A percentile compares a stretch with the other conserved stretches of the same genome.
These are phyloP conservation scores for Diaporthe sp. DNA, from an alignment of 2,329 filamentous ascomycete genomes.

Conservation along the genomic window DNA sequence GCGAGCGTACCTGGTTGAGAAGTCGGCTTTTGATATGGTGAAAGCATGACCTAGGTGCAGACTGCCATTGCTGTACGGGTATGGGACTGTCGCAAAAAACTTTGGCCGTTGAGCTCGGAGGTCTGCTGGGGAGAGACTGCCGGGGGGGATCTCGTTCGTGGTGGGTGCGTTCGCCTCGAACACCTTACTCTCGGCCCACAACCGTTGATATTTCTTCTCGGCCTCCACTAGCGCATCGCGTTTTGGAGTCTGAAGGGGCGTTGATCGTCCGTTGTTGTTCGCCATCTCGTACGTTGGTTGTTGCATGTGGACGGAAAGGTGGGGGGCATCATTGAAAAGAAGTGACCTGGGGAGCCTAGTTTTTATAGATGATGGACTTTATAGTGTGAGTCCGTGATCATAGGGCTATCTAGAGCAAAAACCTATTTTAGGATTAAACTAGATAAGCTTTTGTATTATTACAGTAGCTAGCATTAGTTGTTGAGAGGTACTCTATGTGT, in stretches of 20 bases:
- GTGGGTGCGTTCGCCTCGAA: neutral
- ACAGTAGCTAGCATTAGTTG: neutral
- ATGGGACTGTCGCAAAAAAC: slow-evolving; percentile 11
- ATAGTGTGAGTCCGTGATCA: neutral
- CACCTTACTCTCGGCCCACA: slow-evolving; percentile 5
- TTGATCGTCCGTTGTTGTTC: slow-evolving; percentile 1
- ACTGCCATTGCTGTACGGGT: slow-evolving; percentile 7
- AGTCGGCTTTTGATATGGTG: slow-evolving; percentile 8
- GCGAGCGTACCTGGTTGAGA: slow-evolving; percentile 1
- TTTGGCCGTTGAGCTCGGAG: slow-evolving; percentile 5
- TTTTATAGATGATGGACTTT: neutral
- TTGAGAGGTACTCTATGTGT: no score
- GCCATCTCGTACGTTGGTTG: slow-evolving; percentile 4
- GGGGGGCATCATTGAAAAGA: slow-evolving; percentile 9
- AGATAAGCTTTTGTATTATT: neutral
- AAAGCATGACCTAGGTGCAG: slow-evolving; percentile 11
- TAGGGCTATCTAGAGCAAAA: neutral
- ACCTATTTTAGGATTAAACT: neutral
- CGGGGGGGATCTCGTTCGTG: slow-evolving; percentile 5
- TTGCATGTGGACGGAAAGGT: neutral
- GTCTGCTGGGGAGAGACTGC: slow-evolving; percentile 4
- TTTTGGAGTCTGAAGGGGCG: neutral
- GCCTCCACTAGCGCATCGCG: neutral
- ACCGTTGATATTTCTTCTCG: slow-evolving; percentile 1
- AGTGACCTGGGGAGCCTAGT: neutral